Evolutionary conservation across 176 grass and related monocot genomes (phyloP).

Genomic region (Bromus sterilis): DNA sequence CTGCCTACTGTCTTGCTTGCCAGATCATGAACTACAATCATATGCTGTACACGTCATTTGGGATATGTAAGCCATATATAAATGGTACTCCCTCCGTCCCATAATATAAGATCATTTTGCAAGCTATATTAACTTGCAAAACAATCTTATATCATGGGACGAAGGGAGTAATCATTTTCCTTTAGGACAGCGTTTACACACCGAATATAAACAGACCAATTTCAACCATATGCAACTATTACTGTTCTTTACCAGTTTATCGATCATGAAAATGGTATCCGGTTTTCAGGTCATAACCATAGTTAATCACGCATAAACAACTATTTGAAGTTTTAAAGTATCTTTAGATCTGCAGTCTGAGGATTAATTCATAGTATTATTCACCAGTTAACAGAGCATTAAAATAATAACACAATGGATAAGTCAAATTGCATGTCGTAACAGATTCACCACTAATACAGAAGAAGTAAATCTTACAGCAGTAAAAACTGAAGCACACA

Average conservation of each 20-base stretch:
- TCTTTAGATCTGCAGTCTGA: not conserved
- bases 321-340: not conserved
- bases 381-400: not conserved
- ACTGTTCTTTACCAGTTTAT: not conserved
- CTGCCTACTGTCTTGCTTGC: not conserved
- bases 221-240: not conserved
- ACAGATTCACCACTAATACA: not conserved
- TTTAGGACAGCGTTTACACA: not conserved
- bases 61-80: not conserved
- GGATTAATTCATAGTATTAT: not conserved
- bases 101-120: too few relatives aligned
- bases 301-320: not conserved
- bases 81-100: too few relatives aligned
- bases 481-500: not conserved
- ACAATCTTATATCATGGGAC: too few relatives aligned
- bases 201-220: not conserved
- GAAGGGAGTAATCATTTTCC: not conserved
- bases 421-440: not conserved
- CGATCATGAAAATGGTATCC: not conserved
- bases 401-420: not conserved
- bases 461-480: not conserved
- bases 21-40: not conserved
- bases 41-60: not conserved
- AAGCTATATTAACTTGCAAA: too few relatives aligned
- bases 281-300: not conserved